Base-by-base conservation (phyloP, 1,139 yeast genomes). In the Candida mesenterica region DNA sequence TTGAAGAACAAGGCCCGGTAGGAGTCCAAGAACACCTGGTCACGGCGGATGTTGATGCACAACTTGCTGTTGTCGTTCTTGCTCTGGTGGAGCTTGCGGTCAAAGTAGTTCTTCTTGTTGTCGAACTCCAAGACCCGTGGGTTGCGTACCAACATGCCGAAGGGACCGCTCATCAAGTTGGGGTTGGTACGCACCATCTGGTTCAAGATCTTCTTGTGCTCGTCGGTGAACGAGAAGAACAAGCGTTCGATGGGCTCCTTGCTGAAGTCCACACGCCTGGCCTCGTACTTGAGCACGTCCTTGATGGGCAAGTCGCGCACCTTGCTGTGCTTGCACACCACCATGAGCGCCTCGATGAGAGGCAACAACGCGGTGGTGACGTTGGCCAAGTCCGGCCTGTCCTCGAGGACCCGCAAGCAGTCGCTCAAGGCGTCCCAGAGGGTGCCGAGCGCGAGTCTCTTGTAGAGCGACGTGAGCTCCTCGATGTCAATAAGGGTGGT, bases 141-240 rank as follows among this genome's bases (percentile, higher is more conserved):
- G 55, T 89, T 92, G 51, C 85, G 77, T 15, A 92, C 94, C 53
- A 94, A 68, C 72, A 89, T 81, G 1, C 96, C 79, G 58, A 94
- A 89, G 7, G 97, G 96, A 0, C 99, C 99, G 59, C 92, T 85
- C 96, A 92, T 88, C 47, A 94, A 71, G 50, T 89, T 87, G 1
- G 97, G 95, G 61, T 89, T 90, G 24, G 83, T 74, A 45, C 97
- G 73, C 14, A 94, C 92, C 94, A 94, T 87, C 55, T 84, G 92
- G 55, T 94, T 94, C 53, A 94, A 68, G 32, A 89, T 78, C 66
- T 85, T 86, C 53, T 88, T 84, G 55, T 92, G 97, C 45, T 86
- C 84, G 47, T 88, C 95, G 1, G 97, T 90, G 52, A 92, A 90
- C 2, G 89, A 75, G 55, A 85, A 86, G 63, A 92, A 88, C 39